Conservation (phyloP, 2,329 filamentous ascomycete genomes). For the Sclerotinia glacialis region DNA sequence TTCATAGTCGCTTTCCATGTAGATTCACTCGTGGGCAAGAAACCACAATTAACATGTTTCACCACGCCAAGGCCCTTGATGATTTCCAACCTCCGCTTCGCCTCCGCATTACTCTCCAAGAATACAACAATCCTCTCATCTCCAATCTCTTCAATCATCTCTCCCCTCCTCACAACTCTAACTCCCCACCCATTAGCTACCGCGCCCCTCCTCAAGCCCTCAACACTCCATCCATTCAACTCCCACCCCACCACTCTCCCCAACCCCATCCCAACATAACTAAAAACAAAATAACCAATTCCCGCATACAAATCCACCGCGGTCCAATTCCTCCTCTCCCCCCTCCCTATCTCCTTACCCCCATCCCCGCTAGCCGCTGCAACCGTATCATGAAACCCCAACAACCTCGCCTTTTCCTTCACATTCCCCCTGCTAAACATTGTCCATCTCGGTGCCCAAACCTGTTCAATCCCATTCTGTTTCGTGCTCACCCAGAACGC, state of each 20-base stretch:
- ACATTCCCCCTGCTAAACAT: conserved; percentile 95
- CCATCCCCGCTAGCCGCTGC: not conserved
- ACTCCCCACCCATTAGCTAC: conserved; percentile 64
- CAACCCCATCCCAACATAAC: conserved; percentile 70
- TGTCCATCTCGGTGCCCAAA: conserved; percentile 84
- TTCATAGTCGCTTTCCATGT: conserved; percentile 54
- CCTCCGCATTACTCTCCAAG: conserved; percentile 61
- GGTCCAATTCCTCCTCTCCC: conserved; percentile 15
- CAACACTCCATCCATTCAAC: conserved; percentile 82
- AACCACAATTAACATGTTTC: conserved; percentile 61
- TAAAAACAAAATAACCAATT: conserved; percentile 92
- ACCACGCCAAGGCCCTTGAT: conserved; percentile 39
- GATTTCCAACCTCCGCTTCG: conserved; percentile 35
- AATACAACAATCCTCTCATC: conserved; percentile 63
- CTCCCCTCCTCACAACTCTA: conserved; percentile 47
- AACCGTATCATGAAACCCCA: conserved; percentile 48
- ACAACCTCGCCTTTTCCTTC: conserved; percentile 77
- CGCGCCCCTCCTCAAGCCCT: conserved; percentile 76
- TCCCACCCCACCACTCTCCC: conserved; percentile 79
- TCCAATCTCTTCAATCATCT: conserved; percentile 42
- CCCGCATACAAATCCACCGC: conserved; percentile 86
- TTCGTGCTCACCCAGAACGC: conserved; percentile 77
- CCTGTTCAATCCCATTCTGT: conserved; percentile 78
- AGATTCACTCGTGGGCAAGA: conserved; percentile 56
- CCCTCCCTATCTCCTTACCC: conserved; percentile 17